A percentile compares a stretch with the other conserved stretches of the same genome.
phyloP scores from a whole-genome alignment of 2,329 filamentous ascomycete genomes.

The Colletotrichum neosansevieriae region DNA sequence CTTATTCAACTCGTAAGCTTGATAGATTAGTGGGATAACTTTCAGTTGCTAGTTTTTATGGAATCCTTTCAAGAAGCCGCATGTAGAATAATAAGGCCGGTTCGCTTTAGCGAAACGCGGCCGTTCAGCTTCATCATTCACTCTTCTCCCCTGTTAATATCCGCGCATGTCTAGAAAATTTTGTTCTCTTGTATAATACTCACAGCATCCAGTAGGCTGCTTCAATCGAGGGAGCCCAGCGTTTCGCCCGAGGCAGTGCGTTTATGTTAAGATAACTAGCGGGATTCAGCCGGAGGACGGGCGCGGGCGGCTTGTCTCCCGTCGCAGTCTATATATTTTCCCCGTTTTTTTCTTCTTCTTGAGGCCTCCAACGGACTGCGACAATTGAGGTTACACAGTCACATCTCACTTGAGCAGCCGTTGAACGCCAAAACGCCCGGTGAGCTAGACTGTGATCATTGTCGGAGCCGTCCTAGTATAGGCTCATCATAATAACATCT shows the following conservation, averaged over 20 bases:
- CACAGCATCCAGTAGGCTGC: neutral
- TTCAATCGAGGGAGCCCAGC: neutral
- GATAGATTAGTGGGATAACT: neutral
- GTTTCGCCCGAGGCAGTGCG: slow-evolving; percentile 10
- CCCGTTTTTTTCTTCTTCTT: slow-evolving; percentile 7
- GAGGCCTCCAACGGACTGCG: neutral
- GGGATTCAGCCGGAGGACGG: neutral
- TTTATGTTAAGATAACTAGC: no score
- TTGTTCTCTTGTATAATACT: neutral
- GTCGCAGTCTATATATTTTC: slow-evolving; percentile 2
- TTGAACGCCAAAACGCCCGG: slow-evolving; percentile 11
- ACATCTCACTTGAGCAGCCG: slow-evolving; percentile 3
- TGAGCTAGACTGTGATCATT: neutral
- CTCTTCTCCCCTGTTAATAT: slow-evolving; percentile 4
- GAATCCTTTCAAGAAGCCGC: neutral
- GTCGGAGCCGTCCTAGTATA: neutral
- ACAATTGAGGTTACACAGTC: slow-evolving; percentile 7
- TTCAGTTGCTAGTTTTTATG: neutral
- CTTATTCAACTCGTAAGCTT: slow-evolving; percentile 19
- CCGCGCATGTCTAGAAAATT: neutral
- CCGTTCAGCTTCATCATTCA: neutral
- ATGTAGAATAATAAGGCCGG: neutral
- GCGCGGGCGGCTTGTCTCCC: slow-evolving; percentile 6
- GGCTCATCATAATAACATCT: slow-evolving; percentile 3
- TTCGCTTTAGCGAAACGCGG: neutral